phyloP scores from a whole-genome alignment of 345 rosid genomes.

The Brassica carinata region DNA sequence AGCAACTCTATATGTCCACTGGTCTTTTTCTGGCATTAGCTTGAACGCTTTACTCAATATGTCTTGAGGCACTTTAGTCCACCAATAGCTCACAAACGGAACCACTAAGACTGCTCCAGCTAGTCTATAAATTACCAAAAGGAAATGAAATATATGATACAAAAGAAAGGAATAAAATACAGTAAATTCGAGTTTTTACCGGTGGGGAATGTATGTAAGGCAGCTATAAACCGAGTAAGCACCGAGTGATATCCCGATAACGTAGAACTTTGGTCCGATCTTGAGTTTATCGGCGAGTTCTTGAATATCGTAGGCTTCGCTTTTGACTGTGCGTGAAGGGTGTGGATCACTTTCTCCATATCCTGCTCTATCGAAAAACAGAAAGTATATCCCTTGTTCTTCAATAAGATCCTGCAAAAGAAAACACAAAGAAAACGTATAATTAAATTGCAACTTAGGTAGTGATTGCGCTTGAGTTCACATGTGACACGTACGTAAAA shows the following conservation, averaged over 20 bases:
- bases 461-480: background rate
- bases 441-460: background rate
- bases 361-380: slow-evolving; percentile 84
- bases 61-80: slow-evolving; percentile 65
- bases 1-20: slow-evolving; percentile 67
- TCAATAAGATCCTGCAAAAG: slow-evolving; percentile 65
- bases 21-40: slow-evolving; percentile 47
- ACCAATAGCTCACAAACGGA: slow-evolving; percentile 88
- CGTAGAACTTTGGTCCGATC: slow-evolving; percentile 65
- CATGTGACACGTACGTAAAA: background rate
- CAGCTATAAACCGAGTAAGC: slow-evolving; percentile 72
- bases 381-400: slow-evolving; percentile 59
- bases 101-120: slow-evolving; percentile 69
- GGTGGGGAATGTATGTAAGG: slow-evolving; percentile 75
- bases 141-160: background rate
- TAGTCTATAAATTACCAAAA: slow-evolving; percentile 44
- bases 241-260: slow-evolving; percentile 82
- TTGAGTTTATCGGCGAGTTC: slow-evolving; percentile 86
- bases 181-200: slow-evolving; percentile 31
- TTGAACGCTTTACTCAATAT: slow-evolving; percentile 43
- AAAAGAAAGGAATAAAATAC: background rate
- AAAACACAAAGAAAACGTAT: background rate
- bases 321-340: slow-evolving; percentile 74
- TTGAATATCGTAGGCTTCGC: slow-evolving; percentile 77
- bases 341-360: slow-evolving; percentile 95